Evolutionary conservation across 2,329 filamentous ascomycete species (phyloP).

Genomic region (Alternaria postmessia): DNA sequence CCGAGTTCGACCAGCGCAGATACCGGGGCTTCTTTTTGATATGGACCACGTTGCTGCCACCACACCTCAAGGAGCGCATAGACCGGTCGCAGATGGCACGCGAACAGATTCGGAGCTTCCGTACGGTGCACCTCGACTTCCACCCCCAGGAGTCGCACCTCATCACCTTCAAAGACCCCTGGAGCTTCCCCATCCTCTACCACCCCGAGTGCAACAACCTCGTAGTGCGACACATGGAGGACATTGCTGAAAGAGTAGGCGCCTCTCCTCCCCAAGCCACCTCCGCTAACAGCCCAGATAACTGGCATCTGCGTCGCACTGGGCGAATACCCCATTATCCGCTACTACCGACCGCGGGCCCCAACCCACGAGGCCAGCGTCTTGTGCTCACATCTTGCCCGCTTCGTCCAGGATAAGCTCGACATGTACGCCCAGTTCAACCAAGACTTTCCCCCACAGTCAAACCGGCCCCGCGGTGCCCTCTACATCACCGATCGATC

Average conservation of each 20-base stretch:
- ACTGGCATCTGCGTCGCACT: constrained; percentile 87
- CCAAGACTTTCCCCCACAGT: constrained; percentile 82
- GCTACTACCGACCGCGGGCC: constrained; percentile 82
- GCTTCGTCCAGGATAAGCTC: constrained; percentile 89
- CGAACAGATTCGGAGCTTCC: constrained; percentile 80
- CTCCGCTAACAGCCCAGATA: constrained; percentile 62
- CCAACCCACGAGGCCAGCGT: constrained; percentile 87
- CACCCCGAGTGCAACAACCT: constrained; percentile 89
- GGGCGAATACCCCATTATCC: constrained; percentile 92
- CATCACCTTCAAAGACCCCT: constrained; percentile 90
- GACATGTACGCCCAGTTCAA: constrained; percentile 89
- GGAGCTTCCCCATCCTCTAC: constrained; percentile 92
- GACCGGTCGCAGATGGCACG: constrained; percentile 74
- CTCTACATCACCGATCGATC: constrained; percentile 89
- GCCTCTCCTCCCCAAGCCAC: neutral
- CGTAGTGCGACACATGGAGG: constrained; percentile 82
- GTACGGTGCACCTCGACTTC: constrained; percentile 86
- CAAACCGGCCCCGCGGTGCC: constrained; percentile 78
- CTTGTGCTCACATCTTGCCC: constrained; percentile 84
- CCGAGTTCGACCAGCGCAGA: constrained; percentile 84
- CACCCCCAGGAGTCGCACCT: constrained; percentile 91
- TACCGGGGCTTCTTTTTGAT: constrained; percentile 83
- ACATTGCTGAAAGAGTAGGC: constrained; percentile 83
- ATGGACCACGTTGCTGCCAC: constrained; percentile 82
- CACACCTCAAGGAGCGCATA: constrained; percentile 74